These are phyloP conservation scores for Oryza meyeriana DNA, from an alignment of 176 grass and related monocot species.

Conservation along the genomic window DNA sequence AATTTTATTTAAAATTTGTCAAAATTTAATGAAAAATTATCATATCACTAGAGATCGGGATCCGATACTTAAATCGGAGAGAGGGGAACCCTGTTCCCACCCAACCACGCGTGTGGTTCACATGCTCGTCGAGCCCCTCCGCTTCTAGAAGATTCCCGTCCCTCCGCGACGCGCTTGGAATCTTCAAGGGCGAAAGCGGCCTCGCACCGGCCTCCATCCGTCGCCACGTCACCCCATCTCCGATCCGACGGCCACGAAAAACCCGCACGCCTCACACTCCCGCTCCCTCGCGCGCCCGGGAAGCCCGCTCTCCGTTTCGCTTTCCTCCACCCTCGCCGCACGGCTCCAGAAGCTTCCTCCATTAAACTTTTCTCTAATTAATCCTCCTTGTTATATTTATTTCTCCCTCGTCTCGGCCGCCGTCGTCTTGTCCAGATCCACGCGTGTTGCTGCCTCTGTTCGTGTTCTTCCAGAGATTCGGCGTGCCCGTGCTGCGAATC, in stretches of 20 bases:
- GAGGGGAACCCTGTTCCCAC: no score
- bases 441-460: background rate
- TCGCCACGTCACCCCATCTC: background rate
- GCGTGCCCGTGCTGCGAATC: background rate
- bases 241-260: conserved; percentile 14
- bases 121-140: no score
- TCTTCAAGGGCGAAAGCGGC: background rate
- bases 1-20: no score
- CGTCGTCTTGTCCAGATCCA: conserved; percentile 21
- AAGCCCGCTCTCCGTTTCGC: background rate
- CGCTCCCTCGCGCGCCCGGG: background rate
- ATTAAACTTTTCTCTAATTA: background rate
- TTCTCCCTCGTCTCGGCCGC: background rate
- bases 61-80: no score
- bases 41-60: no score
- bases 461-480: no score
- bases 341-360: conserved; percentile 51
- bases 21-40: no score
- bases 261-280: background rate
- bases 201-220: background rate
- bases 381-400: background rate
- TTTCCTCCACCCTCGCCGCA: background rate
- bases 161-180: background rate
- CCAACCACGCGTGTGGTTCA: no score
- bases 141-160: conserved; percentile 14